Percentiles rank a stretch among this genome's conserved stretches.
Conservation (phyloP, 306 rosid genomes). For the Coriaria nepalensis region DNA sequence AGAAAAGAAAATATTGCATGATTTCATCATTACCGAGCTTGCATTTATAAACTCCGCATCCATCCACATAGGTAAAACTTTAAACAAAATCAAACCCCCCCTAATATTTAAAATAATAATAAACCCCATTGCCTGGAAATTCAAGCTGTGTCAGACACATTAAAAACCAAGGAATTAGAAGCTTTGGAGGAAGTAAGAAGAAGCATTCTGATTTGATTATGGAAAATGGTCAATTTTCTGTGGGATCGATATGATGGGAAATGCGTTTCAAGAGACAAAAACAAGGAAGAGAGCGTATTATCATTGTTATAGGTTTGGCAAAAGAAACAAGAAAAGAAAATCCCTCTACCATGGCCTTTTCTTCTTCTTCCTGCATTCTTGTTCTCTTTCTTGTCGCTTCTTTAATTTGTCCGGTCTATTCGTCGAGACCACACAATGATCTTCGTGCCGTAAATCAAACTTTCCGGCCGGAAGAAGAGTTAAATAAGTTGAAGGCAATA, state of each 20-base stretch:
- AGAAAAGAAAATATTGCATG: conserved; percentile 22
- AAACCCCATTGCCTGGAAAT: conserved; percentile 21
- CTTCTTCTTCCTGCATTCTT: background rate
- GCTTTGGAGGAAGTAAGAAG: conserved; percentile 46
- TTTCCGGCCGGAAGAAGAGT: conserved; percentile 10
- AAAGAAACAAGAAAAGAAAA: conserved; percentile 22
- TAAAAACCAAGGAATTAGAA: conserved; percentile 24
- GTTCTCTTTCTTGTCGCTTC: conserved; percentile 6
- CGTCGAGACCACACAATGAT: background rate
- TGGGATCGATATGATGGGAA: conserved; percentile 11
- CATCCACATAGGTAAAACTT: conserved; percentile 56
- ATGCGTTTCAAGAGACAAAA: conserved; percentile 28
- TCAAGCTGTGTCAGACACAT: conserved; percentile 36
- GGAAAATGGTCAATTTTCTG: conserved; percentile 12
- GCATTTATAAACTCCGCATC: conserved; percentile 39
- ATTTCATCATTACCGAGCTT: conserved; percentile 45
- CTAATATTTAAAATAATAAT: conserved; percentile 22
- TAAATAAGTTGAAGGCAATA: conserved; percentile 5
- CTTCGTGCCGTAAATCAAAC: conserved; percentile 6
- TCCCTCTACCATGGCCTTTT: conserved; percentile 51
- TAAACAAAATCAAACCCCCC: conserved; percentile 27
- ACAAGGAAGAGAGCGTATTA: conserved; percentile 21
- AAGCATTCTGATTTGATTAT: conserved; percentile 17
- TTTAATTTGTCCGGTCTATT: background rate
- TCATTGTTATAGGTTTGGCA: conserved; percentile 12